Base-by-base conservation (phyloP, 192 early-diverging fungal species). In the Coemansia sp. region DNA sequence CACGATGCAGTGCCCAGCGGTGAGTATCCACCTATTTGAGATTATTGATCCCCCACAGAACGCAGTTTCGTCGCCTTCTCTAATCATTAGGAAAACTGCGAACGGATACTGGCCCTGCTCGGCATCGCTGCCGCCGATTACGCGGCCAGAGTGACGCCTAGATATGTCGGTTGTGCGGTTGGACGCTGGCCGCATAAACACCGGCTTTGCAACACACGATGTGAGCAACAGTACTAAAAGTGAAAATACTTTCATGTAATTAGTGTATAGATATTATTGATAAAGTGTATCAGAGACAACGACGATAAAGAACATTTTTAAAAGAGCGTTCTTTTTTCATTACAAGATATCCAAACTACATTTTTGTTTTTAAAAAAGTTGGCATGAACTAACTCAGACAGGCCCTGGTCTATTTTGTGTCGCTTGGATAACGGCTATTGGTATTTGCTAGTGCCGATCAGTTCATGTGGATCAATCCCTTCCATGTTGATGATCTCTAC, bases 1-100 rank as follows among this genome's bases (percentile, higher is more conserved):
- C 13, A 84, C 77, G 2, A 83, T 75, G 57, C 84, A 86, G 68
- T 86, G 84, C 2, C 64, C 84, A 4, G 84, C 84, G 7, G 84
- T 86, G 3, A 86, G 53, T 14, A 86, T 80, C 78, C 78, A 81
- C 16, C 77, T 67, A 0, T 59, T 37, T n/a, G 48, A 54, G 7
- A 86, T 64, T 0, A 86, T 77, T 0, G 81, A 70, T 14, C 81
- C 75, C 6, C 81, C 84, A 50, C 84, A 86, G 24, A 75, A 75
- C 6, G 76, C 81, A 3, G 73, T 70, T 3, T 57, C 48, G 59
- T 73, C 63, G 41, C 80, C 77, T 27, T 75, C 77, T 51, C 72
- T 63, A 2, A 85, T 62, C 62, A 73, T 73, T 8, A 85, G 61
- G 31, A 83, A 79, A 0, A 68, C 80, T 1, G 73, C 69, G 36